Base-by-base conservation (phyloP, 192 early-diverging fungal genomes). In the Backusella morwellensis region DNA sequence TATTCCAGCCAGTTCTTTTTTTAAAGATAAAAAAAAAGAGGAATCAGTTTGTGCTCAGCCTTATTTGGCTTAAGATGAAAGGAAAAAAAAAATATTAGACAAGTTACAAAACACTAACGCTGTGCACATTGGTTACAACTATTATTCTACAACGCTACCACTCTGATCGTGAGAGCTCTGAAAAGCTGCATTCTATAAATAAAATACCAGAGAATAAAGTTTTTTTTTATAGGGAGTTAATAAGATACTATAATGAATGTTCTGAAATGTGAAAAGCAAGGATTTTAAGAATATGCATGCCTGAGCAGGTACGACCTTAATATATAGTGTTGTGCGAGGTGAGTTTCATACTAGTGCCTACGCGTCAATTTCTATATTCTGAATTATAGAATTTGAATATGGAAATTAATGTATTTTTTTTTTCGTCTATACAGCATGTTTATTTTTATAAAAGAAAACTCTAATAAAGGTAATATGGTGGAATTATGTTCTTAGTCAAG, bases 401-500 rank as follows among this genome's bases (percentile, higher is more conserved):
- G 32, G 32, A 32, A 32, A 17, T 47, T 15, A n/a, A n/a, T 47
- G 17, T 3, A 42, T 42, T 42, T 42, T 42, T 14, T 63, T 63
- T 29, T 63, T 14, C n/a, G 26, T 63, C 21, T 63, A 59, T 59
- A 63, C 26, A 63, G 8, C 26, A 63, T 63, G 4, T 63, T 12
- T 63, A 26, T 11, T 63, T 63, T 50, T 63, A 63, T 63, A 26
- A 26, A 26, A 29, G 19, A 23, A 63, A 26, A 29, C 12, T 63
- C 56, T 63, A 63, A 63, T 29, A 63, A 21, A 4, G 26, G 8
- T 63, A 63, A 63, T 4, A 54, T 23, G 21, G 6, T 6, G 0
- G 52, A 4, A 4, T 29, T 63, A 12, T 9, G 11, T 63, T 29
- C 35, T 72, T 74, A 79, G 35, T 79, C 77, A 52, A 79, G 38